Base-by-base conservation (phyloP, 805 yeast genomes). In the Metschnikowia corniflorae region DNA sequence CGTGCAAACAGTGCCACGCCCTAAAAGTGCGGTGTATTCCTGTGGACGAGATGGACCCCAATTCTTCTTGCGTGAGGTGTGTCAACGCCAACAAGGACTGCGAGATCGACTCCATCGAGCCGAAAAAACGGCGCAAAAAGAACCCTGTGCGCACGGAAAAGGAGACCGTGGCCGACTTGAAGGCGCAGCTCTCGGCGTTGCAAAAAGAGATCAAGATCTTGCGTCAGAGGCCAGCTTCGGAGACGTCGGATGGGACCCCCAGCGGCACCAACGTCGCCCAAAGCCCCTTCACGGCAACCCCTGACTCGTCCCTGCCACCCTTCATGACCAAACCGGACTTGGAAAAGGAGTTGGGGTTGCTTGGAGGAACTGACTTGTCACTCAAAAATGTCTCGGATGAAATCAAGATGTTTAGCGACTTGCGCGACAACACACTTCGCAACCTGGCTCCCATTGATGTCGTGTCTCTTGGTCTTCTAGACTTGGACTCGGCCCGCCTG, bases 11-110 rank as follows among this genome's bases (percentile, higher is more conserved):
- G n/a, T 88, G 97, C 54, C 95, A 91, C 51, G 57, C 84, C 0
- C 69, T 86, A 33, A 88, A 88, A 54, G 96, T 88, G 22, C 78
- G 82, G 49, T 88, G 97, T 59, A 77, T 82, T 6, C 93, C 95
- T 0, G 67, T 81, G 1, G 80, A 80, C 52, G 57, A 68, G 26
- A 51, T 65, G 20, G 74, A 80, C 40, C 79, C 80, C 7, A 57
- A 68, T 2, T 79, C 82, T 3, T 77, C 89, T 0, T 88, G 97
- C 60, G 61, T 73, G 9, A 69, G 96, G 27, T 88, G 97, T 53
- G 44, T 74, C 16, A 83, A 78, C 54, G 69, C 82, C 19, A 71
- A 73, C 26, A 69, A 78, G 44, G 58, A 58, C 22, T 88, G 97
- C 61, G 80, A 78, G 42, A 77, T 82, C 36, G 87, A 85, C 47